Evolutionary conservation across 805 yeast genomes (phyloP).

Genomic region (Komagataella phaffii): DNA sequence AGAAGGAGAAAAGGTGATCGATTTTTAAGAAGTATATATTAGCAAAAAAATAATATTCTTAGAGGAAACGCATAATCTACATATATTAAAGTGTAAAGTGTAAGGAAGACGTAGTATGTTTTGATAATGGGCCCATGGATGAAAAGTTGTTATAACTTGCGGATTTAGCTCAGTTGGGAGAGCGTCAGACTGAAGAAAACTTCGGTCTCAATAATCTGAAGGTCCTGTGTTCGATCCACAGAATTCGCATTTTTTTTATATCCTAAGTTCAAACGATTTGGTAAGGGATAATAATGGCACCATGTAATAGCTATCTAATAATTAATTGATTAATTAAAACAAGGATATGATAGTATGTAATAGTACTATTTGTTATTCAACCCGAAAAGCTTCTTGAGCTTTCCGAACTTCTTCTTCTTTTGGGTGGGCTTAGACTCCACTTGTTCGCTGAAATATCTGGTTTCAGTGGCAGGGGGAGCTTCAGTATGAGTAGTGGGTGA

Average conservation of each 20-base stretch:
- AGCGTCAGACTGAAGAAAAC: conserved; percentile 1
- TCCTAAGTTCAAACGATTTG: no score
- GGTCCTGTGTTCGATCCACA: conserved; percentile 2
- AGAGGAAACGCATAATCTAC: background rate
- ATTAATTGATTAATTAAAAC: background rate
- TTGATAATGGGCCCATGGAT: background rate
- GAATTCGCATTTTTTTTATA: background rate
- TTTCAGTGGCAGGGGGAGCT: background rate
- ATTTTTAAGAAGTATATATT: no score
- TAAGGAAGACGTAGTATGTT: background rate
- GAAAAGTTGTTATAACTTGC: background rate
- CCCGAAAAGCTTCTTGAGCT: conserved; percentile 21
- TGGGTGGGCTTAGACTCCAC: conserved; percentile 6
- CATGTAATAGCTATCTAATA: no score
- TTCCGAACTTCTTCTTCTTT: conserved; percentile 19
- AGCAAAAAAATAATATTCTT: background rate
- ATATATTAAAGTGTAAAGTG: no score
- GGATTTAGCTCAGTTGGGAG: conserved; percentile 1
- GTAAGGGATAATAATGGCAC: no score
- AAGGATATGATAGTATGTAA: background rate
- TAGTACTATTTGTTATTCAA: conserved; percentile 4
- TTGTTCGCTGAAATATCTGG: conserved; percentile 10
- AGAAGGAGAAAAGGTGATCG: background rate
- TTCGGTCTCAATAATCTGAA: conserved; percentile 1
- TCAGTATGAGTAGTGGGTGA: background rate